Base-by-base conservation (phyloP, 1,139 yeast genomes). In the Geotrichum phurueaensis region DNA sequence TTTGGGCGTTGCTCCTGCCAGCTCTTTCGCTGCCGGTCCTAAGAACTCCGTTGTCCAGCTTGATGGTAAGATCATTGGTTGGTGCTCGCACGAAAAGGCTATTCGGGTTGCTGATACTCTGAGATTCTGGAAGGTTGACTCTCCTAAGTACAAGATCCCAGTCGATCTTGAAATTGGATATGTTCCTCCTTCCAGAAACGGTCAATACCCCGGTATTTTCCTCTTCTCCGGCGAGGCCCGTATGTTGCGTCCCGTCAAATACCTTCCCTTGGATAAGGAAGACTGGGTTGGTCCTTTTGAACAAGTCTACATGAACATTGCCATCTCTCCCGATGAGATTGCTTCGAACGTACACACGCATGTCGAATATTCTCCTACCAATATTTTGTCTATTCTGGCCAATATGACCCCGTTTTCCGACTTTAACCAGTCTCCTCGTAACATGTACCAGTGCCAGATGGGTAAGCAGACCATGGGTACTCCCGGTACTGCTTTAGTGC, bases 401-500 rank as follows among this genome's bases (percentile, higher is more conserved):
- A 94, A 94, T 76, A 81, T 94, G 79, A 94, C 99, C 0, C 99
- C 99, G 67, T 94, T 90, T 74, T 92, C 98, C 1, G 99, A 94
- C 76, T 95, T 94, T 79, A 94, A 94, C 76, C 99, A 94, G 79
- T 91, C 98, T 45, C 99, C 99, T 70, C 88, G 99, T 85, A 94
- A 94, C 75, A 94, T 95, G 99, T 94, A 94, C 75, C 99, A 94
- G 79, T 94, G 99, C 79, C 99, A 95, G 82, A 94, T 94, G 99
- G 99, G 98, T 84, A 94, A 94, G 78, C 99, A 94, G 80, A 94
- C 99, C 27, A 94, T 94, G 99, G 99, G 99, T 77, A 94, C 99
- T 4, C 99, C 99, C 9, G 98, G 98, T 78, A 96, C 94, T 62
- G 97, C 96, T 0, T 79, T 94, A 62, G 84, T 80, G 54, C 96